These are phyloP conservation scores for Aspergillus sp. DNA, from an alignment of 2,329 filamentous ascomycete genomes.

Conservation along the genomic window DNA sequence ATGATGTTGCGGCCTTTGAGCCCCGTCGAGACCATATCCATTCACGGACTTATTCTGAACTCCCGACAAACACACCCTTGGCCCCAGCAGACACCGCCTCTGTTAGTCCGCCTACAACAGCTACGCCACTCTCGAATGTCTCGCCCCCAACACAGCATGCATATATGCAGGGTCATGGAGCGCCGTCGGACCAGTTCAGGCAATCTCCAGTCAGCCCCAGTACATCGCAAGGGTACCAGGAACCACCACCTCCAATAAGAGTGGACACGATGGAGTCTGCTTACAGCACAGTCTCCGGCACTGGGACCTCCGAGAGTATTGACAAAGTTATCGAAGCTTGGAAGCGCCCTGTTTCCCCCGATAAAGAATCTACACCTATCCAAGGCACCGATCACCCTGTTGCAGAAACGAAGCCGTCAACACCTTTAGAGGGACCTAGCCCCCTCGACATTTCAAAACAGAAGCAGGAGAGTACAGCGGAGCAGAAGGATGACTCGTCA, in stretches of 20 bases:
- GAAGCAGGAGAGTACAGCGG: conserved; percentile 3
- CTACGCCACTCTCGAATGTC: conserved; percentile 10
- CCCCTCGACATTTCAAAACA: conserved; percentile 13
- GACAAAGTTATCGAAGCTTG: conserved; percentile 46
- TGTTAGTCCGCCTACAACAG: conserved; percentile 3
- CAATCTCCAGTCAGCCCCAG: conserved; percentile 26
- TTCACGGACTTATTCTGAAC: conserved; percentile 8
- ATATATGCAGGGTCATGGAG: not conserved
- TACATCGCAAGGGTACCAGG: conserved; percentile 11
- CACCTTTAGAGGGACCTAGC: conserved; percentile 12
- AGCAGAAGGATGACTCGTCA: not conserved
- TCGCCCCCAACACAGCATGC: conserved; percentile 8
- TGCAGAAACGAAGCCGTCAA: conserved; percentile 6
- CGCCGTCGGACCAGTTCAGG: conserved; percentile 2
- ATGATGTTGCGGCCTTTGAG: conserved; percentile 32
- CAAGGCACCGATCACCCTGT: conserved; percentile 8
- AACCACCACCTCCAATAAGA: conserved; percentile 19
- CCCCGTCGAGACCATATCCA: conserved; percentile 13
- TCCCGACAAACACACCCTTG: conserved; percentile 12
- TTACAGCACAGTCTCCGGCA: conserved; percentile 23
- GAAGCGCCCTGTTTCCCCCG: conserved; percentile 35
- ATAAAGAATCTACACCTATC: conserved; percentile 14
- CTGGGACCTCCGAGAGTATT: conserved; percentile 36
- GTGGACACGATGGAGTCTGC: conserved; percentile 30
- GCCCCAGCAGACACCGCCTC: conserved; percentile 2